Percentiles rank a stretch among this genome's conserved stretches.
Conservation (phyloP, 148 eudicot species). For the Persicaria tinctoria region DNA sequence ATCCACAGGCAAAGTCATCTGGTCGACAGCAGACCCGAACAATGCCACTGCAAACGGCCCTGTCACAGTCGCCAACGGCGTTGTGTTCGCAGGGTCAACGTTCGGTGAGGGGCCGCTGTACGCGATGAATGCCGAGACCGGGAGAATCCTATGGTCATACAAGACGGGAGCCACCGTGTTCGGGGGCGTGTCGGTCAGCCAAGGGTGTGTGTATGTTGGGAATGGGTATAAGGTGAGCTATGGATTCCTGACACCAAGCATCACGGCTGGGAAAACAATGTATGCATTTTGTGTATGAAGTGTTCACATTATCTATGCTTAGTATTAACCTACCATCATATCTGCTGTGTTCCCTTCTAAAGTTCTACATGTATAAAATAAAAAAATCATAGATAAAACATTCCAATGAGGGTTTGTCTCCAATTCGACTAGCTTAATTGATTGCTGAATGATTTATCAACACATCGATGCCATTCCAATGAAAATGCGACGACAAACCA, state of each 20-base stretch:
- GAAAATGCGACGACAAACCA: neutral
- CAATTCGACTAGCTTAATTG: no score
- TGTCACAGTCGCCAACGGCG: constrained; percentile 50
- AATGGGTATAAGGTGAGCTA: constrained; percentile 31
- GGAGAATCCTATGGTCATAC: constrained; percentile 43
- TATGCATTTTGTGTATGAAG: constrained; percentile 33
- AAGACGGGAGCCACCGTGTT: constrained; percentile 45
- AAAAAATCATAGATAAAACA: no score
- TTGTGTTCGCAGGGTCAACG: constrained; percentile 45
- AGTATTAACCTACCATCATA: no score
- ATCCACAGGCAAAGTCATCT: constrained; percentile 30
- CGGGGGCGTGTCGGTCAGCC: constrained; percentile 45
- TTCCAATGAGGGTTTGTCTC: no score
- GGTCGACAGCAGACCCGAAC: constrained; percentile 48
- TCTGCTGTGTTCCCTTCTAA: no score
- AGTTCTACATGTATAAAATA: no score
- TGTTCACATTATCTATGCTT: no score
- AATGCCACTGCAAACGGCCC: constrained; percentile 38
- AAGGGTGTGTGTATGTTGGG: constrained; percentile 48
- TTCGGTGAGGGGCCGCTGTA: constrained; percentile 36
- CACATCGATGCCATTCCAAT: neutral
- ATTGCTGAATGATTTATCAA: no score
- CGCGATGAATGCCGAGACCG: constrained; percentile 37
- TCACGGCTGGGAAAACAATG: constrained; percentile 27
- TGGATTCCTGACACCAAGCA: constrained; percentile 19